Percentiles rank a stretch among this genome's conserved stretches.
Evolutionary conservation across 2,329 filamentous ascomycete species (phyloP).

Genomic region (Diaporthe humulicola): DNA sequence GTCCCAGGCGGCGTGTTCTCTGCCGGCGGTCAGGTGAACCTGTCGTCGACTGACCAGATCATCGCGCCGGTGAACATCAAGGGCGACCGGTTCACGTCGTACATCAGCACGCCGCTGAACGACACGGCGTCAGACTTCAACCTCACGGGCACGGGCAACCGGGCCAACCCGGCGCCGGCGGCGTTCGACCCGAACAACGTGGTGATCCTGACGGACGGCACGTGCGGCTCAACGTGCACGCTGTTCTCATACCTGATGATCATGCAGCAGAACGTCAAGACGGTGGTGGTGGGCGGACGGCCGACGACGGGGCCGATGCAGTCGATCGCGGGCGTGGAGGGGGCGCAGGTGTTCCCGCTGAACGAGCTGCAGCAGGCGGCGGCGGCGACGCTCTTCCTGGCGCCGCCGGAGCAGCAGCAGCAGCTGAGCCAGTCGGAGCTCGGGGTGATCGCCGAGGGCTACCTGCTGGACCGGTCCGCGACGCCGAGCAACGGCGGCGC

Average conservation of each 20-base stretch:
- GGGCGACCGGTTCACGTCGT: constrained; percentile 63
- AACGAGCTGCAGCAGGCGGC: constrained; percentile 47
- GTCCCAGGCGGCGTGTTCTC: constrained; percentile 61
- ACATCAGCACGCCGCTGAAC: constrained; percentile 58
- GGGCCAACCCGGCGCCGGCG: constrained; percentile 56
- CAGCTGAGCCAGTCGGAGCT: constrained; percentile 45
- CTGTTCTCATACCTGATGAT: constrained; percentile 68
- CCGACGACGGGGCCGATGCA: constrained; percentile 60
- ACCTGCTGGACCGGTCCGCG: constrained; percentile 48
- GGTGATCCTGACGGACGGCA: constrained; percentile 66
- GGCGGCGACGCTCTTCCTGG: constrained; percentile 45
- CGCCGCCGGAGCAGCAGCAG: constrained; percentile 39
- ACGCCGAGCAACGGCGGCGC: constrained; percentile 44
- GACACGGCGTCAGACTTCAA: constrained; percentile 51
- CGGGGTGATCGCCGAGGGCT: constrained; percentile 49
- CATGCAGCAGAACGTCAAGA: constrained; percentile 61
- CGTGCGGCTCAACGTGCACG: constrained; percentile 68
- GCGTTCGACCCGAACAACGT: constrained; percentile 66
- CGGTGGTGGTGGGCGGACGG: constrained; percentile 61
- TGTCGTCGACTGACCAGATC: constrained; percentile 49
- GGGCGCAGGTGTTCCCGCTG: constrained; percentile 53
- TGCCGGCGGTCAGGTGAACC: constrained; percentile 46
- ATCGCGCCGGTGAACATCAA: constrained; percentile 52
- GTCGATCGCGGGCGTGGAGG: constrained; percentile 63
- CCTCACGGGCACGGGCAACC: constrained; percentile 57